Percentiles rank a stretch among this genome's conserved stretches.
These are phyloP conservation scores for Kodamaea derodonti DNA, from an alignment of 1,139 yeast genomes.

Conservation along the genomic window DNA sequence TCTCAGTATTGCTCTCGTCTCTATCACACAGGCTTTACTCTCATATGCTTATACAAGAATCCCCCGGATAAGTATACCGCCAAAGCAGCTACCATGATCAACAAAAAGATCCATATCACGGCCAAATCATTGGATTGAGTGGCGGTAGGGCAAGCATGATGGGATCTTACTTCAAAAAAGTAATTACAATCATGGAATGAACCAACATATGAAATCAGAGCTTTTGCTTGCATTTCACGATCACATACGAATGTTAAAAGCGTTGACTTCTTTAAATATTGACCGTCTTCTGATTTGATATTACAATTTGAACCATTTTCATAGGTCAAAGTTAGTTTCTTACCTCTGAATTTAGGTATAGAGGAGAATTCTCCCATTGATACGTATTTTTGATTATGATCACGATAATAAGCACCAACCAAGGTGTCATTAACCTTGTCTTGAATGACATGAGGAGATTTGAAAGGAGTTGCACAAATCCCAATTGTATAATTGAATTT, in stretches of 20 bases:
- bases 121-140: slow-evolving; percentile 54
- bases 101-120: slow-evolving; percentile 55
- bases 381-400: slow-evolving; percentile 44
- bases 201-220: slow-evolving; percentile 68
- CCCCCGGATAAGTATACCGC: slow-evolving; percentile 57
- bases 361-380: slow-evolving; percentile 67
- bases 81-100: slow-evolving; percentile 51
- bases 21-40: slow-evolving; percentile 3
- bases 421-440: slow-evolving; percentile 42
- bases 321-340: slow-evolving; percentile 68
- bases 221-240: slow-evolving; percentile 63
- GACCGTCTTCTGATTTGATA: slow-evolving; percentile 31
- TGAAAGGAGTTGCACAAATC: slow-evolving; percentile 66
- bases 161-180: slow-evolving; percentile 80
- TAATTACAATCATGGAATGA: slow-evolving; percentile 73
- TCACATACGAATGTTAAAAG: slow-evolving; percentile 77
- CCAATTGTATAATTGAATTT: slow-evolving; percentile 77
- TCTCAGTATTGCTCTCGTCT: no score
- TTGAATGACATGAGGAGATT: slow-evolving; percentile 30
- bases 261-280: slow-evolving; percentile 54
- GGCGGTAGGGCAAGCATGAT: slow-evolving; percentile 85
- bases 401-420: slow-evolving; percentile 69
- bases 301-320: slow-evolving; percentile 69
- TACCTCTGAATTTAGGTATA: slow-evolving; percentile 65
- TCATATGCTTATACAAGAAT: slow-evolving; percentile 36